Evolutionary conservation across 148 eudicot genomes (phyloP).

Genomic region (Tetragonia tetragonoides): DNA sequence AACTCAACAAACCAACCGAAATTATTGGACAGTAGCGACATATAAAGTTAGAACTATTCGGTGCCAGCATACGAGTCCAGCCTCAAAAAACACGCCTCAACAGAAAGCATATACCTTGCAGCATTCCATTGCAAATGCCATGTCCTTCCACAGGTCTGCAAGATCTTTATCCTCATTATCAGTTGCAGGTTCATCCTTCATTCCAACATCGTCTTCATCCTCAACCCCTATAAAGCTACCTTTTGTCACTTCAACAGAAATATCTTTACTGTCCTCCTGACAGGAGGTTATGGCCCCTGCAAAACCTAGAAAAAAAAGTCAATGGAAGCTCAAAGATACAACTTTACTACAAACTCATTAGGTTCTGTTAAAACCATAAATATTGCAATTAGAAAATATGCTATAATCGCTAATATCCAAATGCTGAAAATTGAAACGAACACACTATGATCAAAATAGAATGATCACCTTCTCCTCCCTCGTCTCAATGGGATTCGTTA

Average conservation of each 20-base stretch:
- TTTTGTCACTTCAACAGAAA: conserved; percentile 16
- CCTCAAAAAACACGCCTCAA: background rate
- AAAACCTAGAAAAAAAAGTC: background rate
- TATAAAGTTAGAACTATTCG: background rate
- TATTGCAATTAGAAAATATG: no score
- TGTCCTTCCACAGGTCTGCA: conserved; percentile 71
- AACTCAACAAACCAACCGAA: conserved; percentile 1
- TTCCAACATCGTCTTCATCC: conserved; percentile 29
- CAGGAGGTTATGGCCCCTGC: conserved; percentile 7
- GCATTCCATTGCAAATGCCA: conserved; percentile 60
- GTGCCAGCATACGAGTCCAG: background rate
- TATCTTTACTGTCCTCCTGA: background rate
- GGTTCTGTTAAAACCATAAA: background rate
- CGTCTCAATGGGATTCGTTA: background rate
- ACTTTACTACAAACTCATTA: background rate
- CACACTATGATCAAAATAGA: background rate
- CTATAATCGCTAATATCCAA: background rate
- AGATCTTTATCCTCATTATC: conserved; percentile 41
- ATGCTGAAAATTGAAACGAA: background rate
- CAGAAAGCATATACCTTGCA: conserved; percentile 51
- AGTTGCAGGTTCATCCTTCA: conserved; percentile 35
- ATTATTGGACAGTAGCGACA: background rate
- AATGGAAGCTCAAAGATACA: background rate
- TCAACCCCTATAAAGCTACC: conserved; percentile 49
- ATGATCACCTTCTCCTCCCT: background rate